Conservation (phyloP, 257 asterid genomes). For the Paulownia fortunei region DNA sequence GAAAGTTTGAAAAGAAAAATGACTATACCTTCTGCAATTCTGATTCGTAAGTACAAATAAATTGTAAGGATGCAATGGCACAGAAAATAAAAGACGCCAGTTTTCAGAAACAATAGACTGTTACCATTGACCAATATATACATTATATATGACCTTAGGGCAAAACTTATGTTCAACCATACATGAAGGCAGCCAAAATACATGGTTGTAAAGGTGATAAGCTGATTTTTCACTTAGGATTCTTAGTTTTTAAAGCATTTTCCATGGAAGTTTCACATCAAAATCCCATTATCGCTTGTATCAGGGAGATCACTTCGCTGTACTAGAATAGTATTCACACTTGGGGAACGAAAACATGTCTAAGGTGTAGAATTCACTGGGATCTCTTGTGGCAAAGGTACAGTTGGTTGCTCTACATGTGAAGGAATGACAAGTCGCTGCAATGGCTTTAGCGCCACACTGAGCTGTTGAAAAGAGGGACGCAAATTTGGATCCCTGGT, state of each 20-base stretch:
- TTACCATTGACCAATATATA: too few relatives aligned
- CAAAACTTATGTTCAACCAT: too few relatives aligned
- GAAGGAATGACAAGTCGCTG: conserved; percentile 80
- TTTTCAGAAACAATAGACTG: too few relatives aligned
- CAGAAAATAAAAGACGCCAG: too few relatives aligned
- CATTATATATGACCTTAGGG: too few relatives aligned
- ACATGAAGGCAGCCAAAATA: too few relatives aligned
- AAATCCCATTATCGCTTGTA: conserved; percentile 18
- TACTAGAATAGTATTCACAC: conserved; percentile 28
- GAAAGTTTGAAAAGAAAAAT: too few relatives aligned
- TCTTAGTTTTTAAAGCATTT: neutral
- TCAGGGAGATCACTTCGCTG: conserved; percentile 20
- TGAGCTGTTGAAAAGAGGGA: conserved; percentile 89
- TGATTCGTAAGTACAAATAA: too few relatives aligned
- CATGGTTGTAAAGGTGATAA: too few relatives aligned
- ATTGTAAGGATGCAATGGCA: too few relatives aligned
- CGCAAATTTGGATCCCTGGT: conserved; percentile 92
- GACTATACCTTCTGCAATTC: too few relatives aligned
- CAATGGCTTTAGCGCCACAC: conserved; percentile 87
- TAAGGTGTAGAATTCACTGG: conserved; percentile 70
- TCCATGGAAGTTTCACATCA: neutral
- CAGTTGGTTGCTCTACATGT: conserved; percentile 59
- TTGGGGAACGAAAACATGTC: conserved; percentile 13
- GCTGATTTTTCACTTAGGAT: too few relatives aligned
- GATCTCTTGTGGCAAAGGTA: conserved; percentile 60